These are phyloP conservation scores for Cardamine chenopodiifolia DNA, from an alignment of 345 rosid species.

Conservation along the genomic window DNA sequence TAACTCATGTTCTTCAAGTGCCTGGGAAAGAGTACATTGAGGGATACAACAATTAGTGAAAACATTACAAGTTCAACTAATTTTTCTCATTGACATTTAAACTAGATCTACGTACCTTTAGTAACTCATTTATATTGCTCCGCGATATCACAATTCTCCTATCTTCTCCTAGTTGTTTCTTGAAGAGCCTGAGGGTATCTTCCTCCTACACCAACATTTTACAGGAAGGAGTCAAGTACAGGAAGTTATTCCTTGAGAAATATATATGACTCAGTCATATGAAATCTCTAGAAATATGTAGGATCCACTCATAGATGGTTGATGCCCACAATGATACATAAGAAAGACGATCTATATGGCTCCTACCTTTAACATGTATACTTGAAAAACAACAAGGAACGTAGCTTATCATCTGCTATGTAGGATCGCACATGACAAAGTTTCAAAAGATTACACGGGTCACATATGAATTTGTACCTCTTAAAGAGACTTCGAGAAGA, in stretches of 20 bases:
- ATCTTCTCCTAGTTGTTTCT: constrained; percentile 89
- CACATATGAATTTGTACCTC: background rate
- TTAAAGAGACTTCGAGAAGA: constrained; percentile 9
- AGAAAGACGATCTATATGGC: constrained; percentile 5
- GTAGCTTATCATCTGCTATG: constrained; percentile 18
- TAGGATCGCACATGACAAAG: constrained; percentile 11
- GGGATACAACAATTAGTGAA: constrained; percentile 5
- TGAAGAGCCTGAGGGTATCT: constrained; percentile 62
- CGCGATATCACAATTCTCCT: constrained; percentile 78
- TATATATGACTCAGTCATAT: background rate
- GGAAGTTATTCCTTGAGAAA: background rate
- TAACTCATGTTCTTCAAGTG: constrained; percentile 83
- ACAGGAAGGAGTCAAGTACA: background rate
- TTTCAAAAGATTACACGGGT: constrained; percentile 1
- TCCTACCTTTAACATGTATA: constrained; percentile 1
- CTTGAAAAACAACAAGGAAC: constrained; percentile 17
- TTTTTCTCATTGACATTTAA: background rate
- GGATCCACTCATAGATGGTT: background rate
- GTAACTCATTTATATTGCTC: constrained; percentile 81
- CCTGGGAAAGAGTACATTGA: constrained; percentile 51
- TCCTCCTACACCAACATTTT: constrained; percentile 62
- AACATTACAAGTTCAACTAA: constrained; percentile 45
- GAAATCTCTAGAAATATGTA: background rate
- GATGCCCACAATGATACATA: constrained; percentile 16
- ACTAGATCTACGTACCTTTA: constrained; percentile 55